phyloP scores from a whole-genome alignment of 805 yeast species.

The Candida mattraensis region DNA sequence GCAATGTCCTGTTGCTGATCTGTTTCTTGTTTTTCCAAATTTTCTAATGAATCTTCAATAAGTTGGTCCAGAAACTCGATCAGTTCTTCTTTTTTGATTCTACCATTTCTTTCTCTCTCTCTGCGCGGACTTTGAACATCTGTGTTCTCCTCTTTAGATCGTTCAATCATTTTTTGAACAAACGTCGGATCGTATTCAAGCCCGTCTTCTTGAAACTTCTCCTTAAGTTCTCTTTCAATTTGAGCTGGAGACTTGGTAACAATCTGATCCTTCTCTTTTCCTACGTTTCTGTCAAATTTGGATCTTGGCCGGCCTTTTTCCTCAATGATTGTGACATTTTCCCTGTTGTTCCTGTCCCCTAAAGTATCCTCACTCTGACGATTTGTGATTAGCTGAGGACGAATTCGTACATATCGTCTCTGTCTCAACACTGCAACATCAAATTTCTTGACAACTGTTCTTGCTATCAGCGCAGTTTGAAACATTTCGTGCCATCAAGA shows the following conservation, averaged over 20 bases:
- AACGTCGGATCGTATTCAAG: conserved; percentile 32
- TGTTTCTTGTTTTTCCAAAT: conserved; percentile 15
- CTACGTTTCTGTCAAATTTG: no score
- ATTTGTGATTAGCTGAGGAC: no score
- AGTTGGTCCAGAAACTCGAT: conserved; percentile 28
- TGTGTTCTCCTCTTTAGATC: conserved; percentile 24
- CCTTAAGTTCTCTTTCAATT: conserved; percentile 27
- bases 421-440: no score
- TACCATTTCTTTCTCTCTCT: no score
- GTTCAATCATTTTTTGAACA: conserved; percentile 27
- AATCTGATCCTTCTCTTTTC: no score
- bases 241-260: conserved; percentile 25
- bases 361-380: no score
- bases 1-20: conserved; percentile 2
- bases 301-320: no score
- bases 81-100: conserved; percentile 27
- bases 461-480: no score
- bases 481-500: no score
- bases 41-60: conserved; percentile 24
- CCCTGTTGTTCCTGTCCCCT: background rate
- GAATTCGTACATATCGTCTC: no score
- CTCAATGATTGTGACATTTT: background rate
- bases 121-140: conserved; percentile 11
- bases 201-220: conserved; percentile 25
- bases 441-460: no score